A percentile compares a stretch with the other conserved stretches of the same genome.
Conservation (phyloP, 192 early-diverging fungal species). For the Coemansia reversa region DNA sequence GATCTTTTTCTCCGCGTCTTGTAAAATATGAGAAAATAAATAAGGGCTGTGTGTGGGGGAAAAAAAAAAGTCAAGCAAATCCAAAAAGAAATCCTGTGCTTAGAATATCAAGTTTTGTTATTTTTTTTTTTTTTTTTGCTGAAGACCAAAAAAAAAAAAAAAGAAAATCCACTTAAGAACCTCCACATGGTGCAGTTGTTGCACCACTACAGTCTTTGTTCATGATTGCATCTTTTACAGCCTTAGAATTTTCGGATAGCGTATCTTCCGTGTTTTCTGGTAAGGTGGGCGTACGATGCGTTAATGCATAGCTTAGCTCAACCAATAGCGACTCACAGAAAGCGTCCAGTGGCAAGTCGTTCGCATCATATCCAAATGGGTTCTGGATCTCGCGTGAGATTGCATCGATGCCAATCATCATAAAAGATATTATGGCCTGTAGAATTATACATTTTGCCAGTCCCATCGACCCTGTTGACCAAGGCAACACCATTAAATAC, state of each 20-base stretch:
- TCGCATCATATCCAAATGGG: constrained; percentile 81
- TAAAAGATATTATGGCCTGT: constrained; percentile 67
- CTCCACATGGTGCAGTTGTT: background rate
- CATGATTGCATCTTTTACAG: background rate
- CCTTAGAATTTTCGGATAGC: background rate
- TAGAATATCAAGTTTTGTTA: no score
- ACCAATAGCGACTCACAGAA: constrained; percentile 53
- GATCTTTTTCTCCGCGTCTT: background rate
- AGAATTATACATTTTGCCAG: constrained; percentile 66
- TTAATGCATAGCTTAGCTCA: constrained; percentile 40
- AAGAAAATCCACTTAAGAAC: background rate
- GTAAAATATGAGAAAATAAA: no score
- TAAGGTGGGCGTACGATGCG: constrained; percentile 29
- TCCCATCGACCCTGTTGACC: constrained; percentile 64
- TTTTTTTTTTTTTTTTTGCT: no score
- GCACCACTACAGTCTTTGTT: background rate
- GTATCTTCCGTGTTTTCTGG: constrained; percentile 22
- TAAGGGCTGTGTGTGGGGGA: no score
- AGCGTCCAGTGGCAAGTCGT: constrained; percentile 66
- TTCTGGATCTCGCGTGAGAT: constrained; percentile 93
- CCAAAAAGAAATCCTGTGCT: no score
- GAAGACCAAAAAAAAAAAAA: no score
- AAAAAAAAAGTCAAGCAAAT: no score
- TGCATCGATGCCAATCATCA: constrained; percentile 78
- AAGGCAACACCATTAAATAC: constrained; percentile 77